A percentile compares a stretch with the other conserved stretches of the same genome.
Conservation (phyloP, 2,329 filamentous ascomycete genomes). For the Pseudopithomyces maydicus region DNA sequence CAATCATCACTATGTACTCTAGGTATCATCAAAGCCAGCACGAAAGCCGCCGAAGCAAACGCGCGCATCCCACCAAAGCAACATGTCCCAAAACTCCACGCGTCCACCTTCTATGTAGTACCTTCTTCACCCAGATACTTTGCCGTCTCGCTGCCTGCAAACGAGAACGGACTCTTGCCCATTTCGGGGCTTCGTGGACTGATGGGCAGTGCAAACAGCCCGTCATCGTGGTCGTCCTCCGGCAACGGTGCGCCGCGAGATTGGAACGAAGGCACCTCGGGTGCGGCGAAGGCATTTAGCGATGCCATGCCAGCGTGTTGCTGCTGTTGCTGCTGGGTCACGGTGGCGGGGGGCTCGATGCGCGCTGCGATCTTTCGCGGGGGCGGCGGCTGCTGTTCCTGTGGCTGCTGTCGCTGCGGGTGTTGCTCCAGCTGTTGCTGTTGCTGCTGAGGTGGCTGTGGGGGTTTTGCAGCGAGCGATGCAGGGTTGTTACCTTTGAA, state of each 20-base stretch:
- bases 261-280: conserved; percentile 32
- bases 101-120: conserved; percentile 24
- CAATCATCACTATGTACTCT: conserved; percentile 23
- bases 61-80: conserved; percentile 5
- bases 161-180: conserved; percentile 79
- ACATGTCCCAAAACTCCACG: conserved; percentile 17
- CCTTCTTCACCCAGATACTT: conserved; percentile 38
- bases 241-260: conserved; percentile 38
- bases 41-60: conserved; percentile 10
- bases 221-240: conserved; percentile 70
- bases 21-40: conserved; percentile 29
- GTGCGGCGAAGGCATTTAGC: conserved; percentile 50
- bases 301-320: conserved; percentile 49
- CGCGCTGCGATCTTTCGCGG: conserved; percentile 41
- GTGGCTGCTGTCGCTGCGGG: conserved; percentile 42
- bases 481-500: conserved; percentile 58
- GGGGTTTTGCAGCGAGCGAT: conserved; percentile 48
- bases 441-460: conserved; percentile 30
- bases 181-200: conserved; percentile 87
- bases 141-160: conserved; percentile 46
- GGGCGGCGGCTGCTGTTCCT: conserved; percentile 41
- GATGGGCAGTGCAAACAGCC: conserved; percentile 84
- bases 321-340: conserved; percentile 48
- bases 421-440: too few relatives aligned
- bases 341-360: conserved; percentile 44